Conservation (phyloP, 2,329 filamentous ascomycete species). For the Cordyceps tenuipes region DNA sequence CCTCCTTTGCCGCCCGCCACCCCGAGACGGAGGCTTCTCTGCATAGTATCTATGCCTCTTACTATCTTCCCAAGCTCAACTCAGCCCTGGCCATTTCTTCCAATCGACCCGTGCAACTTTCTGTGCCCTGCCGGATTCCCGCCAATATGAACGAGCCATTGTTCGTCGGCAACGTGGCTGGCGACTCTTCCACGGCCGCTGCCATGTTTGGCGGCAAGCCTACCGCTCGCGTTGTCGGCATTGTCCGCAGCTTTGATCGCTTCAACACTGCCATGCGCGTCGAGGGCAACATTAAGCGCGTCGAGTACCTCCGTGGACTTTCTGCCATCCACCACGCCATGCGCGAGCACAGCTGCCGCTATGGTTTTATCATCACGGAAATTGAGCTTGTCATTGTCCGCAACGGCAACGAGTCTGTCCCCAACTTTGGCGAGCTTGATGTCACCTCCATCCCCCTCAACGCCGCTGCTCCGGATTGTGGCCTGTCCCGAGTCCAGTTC, state of each 20-base stretch:
- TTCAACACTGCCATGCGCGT: constrained; percentile 94
- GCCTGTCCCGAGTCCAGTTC: constrained; percentile 22
- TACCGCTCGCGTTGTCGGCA: constrained; percentile 58
- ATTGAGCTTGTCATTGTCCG: constrained; percentile 90
- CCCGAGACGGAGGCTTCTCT: constrained; percentile 74
- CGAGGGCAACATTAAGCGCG: constrained; percentile 74
- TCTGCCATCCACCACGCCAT: constrained; percentile 82
- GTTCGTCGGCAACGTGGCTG: constrained; percentile 56
- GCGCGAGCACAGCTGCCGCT: constrained; percentile 87
- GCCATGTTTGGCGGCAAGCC: constrained; percentile 42
- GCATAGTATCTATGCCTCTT: constrained; percentile 63
- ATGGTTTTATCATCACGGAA: constrained; percentile 94
- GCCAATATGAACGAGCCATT: constrained; percentile 43
- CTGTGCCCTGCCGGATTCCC: constrained; percentile 29
- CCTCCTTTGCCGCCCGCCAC: constrained; percentile 49
- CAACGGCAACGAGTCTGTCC: constrained; percentile 61
- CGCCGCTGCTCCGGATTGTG: constrained; percentile 24
- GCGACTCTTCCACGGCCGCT: constrained; percentile 47
- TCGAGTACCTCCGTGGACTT: constrained; percentile 81
- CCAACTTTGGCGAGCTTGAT: constrained; percentile 85
- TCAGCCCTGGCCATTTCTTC: constrained; percentile 71
- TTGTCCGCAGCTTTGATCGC: constrained; percentile 86
- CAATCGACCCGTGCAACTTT: constrained; percentile 50
- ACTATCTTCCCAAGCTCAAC: constrained; percentile 83
- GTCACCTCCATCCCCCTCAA: constrained; percentile 54